Evolutionary conservation across 2,329 filamentous ascomycete species (phyloP).

Genomic region (Ceratocystis eucalypticola): DNA sequence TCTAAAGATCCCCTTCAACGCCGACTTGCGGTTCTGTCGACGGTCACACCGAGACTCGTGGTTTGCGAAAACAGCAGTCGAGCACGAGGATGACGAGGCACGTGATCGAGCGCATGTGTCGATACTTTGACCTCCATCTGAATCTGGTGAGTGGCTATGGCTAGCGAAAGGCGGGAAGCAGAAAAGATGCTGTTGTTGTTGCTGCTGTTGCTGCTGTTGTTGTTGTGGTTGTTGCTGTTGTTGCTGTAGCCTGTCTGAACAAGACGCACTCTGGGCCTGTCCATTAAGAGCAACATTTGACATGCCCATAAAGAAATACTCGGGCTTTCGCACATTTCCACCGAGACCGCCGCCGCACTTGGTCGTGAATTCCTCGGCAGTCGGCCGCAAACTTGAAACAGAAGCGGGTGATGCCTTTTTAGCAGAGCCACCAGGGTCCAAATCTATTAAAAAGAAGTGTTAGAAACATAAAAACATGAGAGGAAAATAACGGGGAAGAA

Average conservation of each 20-base stretch:
- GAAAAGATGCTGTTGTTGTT: not conserved
- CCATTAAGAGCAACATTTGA: not conserved
- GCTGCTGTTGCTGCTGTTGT: not conserved
- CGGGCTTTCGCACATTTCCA: not conserved
- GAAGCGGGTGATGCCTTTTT: not conserved
- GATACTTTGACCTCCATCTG: not conserved
- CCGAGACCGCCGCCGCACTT: not conserved
- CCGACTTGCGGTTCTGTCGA: constrained; percentile 1
- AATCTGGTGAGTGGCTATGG: not conserved
- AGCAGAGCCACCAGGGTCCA: not conserved
- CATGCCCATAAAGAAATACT: not conserved
- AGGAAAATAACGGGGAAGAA: not conserved
- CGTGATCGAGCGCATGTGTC: not conserved
- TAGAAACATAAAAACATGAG: not conserved
- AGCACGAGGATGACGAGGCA: not conserved
- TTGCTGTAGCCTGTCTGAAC: not conserved
- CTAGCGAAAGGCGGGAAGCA: not conserved
- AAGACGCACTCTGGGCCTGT: not conserved
- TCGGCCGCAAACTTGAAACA: not conserved
- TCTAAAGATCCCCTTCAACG: not conserved
- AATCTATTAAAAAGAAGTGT: not conserved
- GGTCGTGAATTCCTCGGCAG: not conserved
- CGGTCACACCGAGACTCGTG: not conserved
- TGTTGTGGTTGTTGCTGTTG: not conserved
- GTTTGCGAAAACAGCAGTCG: not conserved